Base-by-base conservation (phyloP, 2,329 filamentous ascomycete species). In the Calonectria fujianensis region DNA sequence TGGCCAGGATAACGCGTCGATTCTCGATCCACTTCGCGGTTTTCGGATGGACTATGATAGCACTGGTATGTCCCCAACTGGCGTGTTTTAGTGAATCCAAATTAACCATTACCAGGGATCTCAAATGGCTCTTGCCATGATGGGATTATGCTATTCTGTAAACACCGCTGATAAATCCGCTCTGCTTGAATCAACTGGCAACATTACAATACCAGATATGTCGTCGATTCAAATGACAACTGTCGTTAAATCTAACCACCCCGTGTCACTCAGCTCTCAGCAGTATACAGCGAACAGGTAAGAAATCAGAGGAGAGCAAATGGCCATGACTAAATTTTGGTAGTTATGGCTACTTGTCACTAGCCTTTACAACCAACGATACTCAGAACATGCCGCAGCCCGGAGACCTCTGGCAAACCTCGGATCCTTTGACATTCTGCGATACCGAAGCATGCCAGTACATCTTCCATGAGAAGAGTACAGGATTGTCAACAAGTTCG, bases 101-200 rank as follows among this genome's bases (percentile, higher is more conserved):
- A 41, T 35, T 63, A 63, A 63, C 7, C 7, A 10, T 29, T 11
- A 18, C 7, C 16, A 63, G 57, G 57, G 32, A 4, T 63, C 57
- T 13, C 57, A 63, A 41, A 37, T 39, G 7, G 57, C 57, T 20
- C 57, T 63, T 41, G 57, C 57, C 6, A 63, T 63, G 57, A 29
- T 63, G 57, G 57, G 57, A 18, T 63, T 63, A 20, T 63, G 57
- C 16, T 63, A 63, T 18, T 63, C 57, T 7, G 57, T 63, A 35
- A 63, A 63, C 16, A 63, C 57, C 5, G 57, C 57, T 0, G 35
- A 63, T 29, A 63, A 63, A 41, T 41, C 57, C 2, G 57, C 57
- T 18, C 27, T 63, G n/a, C 57, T 63, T 4, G 16, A 16, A 24
- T 29, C 35, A 3, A 63, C 24, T 29, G 57, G 57, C 9, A 63